A percentile compares a stretch with the other conserved stretches of the same genome.
Conservation (phyloP, 1,284 basidiomycete genomes). For the Trametes pubescens region DNA sequence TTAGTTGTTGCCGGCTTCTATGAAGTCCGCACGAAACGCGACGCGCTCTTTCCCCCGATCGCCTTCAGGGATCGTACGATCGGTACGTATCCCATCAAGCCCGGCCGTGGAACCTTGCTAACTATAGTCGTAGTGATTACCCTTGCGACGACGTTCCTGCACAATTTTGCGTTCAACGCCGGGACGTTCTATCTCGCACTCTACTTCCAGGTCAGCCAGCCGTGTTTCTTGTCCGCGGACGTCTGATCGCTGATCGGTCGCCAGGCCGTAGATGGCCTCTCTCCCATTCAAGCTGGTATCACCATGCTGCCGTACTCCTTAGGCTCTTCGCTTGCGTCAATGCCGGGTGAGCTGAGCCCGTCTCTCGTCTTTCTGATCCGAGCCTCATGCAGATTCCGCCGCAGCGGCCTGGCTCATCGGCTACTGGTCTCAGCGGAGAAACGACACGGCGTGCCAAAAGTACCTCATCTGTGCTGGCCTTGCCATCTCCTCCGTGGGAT, state of each 20-base stretch:
- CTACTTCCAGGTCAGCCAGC: slow-evolving; percentile 71
- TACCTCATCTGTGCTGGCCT: slow-evolving; percentile 69
- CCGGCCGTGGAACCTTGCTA: slow-evolving; percentile 33
- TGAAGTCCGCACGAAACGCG: slow-evolving; percentile 68
- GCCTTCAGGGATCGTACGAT: slow-evolving; percentile 67
- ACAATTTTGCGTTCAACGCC: slow-evolving; percentile 81
- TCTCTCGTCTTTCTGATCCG: slow-evolving; percentile 24
- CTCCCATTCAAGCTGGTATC: slow-evolving; percentile 73
- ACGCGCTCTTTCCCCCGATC: slow-evolving; percentile 74
- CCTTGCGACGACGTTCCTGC: slow-evolving; percentile 74
- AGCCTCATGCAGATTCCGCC: slow-evolving; percentile 17
- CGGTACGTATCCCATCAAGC: slow-evolving; percentile 49
- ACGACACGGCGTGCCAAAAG: slow-evolving; percentile 69
- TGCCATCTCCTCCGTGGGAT: slow-evolving; percentile 68
- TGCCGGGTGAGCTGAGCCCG: slow-evolving; percentile 54
- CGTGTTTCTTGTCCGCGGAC: slow-evolving; percentile 12
- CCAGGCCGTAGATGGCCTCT: slow-evolving; percentile 71
- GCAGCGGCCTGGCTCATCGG: slow-evolving; percentile 76
- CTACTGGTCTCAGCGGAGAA: slow-evolving; percentile 62
- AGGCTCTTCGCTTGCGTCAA: slow-evolving; percentile 80
- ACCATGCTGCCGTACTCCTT: slow-evolving; percentile 82
- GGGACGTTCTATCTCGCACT: slow-evolving; percentile 85
- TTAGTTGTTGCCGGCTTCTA: slow-evolving; percentile 68
- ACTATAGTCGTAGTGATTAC: slow-evolving; percentile 59
- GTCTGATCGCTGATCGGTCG: slow-evolving; percentile 26